Base-by-base conservation (phyloP, 768 basidiomycete genomes). In the Hemileccinum rubropunctum region DNA sequence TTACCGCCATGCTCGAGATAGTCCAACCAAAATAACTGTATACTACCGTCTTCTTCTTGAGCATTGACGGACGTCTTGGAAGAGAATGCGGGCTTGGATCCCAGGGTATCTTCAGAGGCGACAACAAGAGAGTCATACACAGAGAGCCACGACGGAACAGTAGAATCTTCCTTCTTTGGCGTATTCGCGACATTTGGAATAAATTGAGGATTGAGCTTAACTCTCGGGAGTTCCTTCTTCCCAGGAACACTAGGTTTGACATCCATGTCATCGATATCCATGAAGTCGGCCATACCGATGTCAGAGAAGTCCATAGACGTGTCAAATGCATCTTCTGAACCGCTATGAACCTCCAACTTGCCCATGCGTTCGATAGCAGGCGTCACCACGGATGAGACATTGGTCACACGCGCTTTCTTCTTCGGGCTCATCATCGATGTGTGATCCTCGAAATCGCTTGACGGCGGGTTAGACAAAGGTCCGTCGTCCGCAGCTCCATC, bases 1-100 rank as follows among this genome's bases (percentile, higher is more conserved):
- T 80, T 82, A 14, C 94, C 95, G 14, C 88, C 81, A 42, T 81
- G 78, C 64, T 98, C 93, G 30, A 95, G 81, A 61, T 92, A 92
- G 63, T 99, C 97, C 18, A 98, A 75, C 97, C 97, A 99, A 74
- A 86, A 99, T 75, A 99, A 94, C 23, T 80, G 80, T 13, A 98
- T 71, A 3, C 84, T 88, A 2, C 91, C 93, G 56, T 97, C 92
- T 4, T 80, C 71, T 61, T 98, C 91, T 2, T 94, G 76, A 0
- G 85, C 86, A 36, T 79, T 78, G 7, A 83, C 56, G 18, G 75
- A 68, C 63, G 63, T 61, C 62, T 42, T 75, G 52, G 43, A 77
- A 7, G 72, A 65, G 3, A 67, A 21, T 72, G 74, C 13, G 6
- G 64, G 58, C 21, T 68, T 58, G 41, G 64, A 64, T 18, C 84